Percentiles rank a stretch among this genome's conserved stretches.
Conservation (phyloP, 169 alveolate genomes). For the Plasmodium vivax region DNA sequence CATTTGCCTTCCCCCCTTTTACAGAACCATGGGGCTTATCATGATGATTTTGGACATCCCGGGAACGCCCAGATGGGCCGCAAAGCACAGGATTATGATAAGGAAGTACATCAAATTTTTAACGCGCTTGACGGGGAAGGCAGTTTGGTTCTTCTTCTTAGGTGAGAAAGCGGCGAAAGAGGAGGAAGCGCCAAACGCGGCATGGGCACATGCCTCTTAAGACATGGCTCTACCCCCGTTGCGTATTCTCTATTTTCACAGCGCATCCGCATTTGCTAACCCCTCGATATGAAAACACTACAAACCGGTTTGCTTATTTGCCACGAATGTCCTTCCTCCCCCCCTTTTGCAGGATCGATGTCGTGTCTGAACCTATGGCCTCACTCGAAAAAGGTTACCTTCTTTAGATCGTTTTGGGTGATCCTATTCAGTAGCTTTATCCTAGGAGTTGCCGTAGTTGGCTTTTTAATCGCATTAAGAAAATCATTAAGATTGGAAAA, state of each 20-base stretch:
- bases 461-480: slow-evolving; percentile 89
- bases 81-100: slow-evolving; percentile 87
- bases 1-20: slow-evolving; percentile 23
- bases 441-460: slow-evolving; percentile 87
- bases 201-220: background rate
- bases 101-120: slow-evolving; percentile 88
- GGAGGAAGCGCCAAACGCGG: background rate
- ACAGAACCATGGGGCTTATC: slow-evolving; percentile 86
- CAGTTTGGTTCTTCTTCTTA: slow-evolving; percentile 87
- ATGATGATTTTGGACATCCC: slow-evolving; percentile 92
- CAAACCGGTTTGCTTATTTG: background rate
- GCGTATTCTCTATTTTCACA: background rate
- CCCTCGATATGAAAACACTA: background rate
- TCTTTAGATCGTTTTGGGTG: slow-evolving; percentile 79
- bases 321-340: background rate
- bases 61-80: slow-evolving; percentile 94
- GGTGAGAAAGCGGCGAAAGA: slow-evolving; percentile 62
- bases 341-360: slow-evolving; percentile 32
- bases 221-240: background rate
- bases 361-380: slow-evolving; percentile 72
- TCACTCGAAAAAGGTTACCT: slow-evolving; percentile 69
- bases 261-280: background rate
- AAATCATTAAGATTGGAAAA: slow-evolving; percentile 90
- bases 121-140: slow-evolving; percentile 90
- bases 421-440: slow-evolving; percentile 80